phyloP scores from a whole-genome alignment of 805 yeast species.

The Millerago galiae region DNA sequence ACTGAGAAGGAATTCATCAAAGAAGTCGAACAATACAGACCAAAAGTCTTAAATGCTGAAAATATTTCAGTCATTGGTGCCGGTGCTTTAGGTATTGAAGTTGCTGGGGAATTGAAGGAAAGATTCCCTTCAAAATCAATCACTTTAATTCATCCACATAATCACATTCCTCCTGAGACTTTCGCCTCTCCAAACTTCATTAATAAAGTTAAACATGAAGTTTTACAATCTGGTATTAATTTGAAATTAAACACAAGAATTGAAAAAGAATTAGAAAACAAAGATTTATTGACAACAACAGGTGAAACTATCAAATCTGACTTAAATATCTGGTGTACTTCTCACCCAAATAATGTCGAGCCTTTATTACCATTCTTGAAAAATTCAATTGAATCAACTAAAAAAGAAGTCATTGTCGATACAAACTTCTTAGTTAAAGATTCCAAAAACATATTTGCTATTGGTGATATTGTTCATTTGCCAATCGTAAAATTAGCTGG shows the following conservation, averaged over 20 bases:
- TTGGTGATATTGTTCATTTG: constrained; percentile 31
- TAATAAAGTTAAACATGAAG: constrained; percentile 4
- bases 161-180: constrained; percentile 34
- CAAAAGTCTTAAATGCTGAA: constrained; percentile 28
- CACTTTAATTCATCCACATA: constrained; percentile 36
- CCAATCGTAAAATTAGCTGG: constrained; percentile 22
- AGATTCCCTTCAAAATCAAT: constrained; percentile 32
- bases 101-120: constrained; percentile 40
- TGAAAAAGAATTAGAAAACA: constrained; percentile 20
- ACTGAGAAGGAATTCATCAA: constrained; percentile 29
- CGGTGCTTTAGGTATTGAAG: constrained; percentile 47
- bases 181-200: constrained; percentile 19
- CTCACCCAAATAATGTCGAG: constrained; percentile 29
- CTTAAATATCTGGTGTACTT: constrained; percentile 32
- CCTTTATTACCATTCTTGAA: constrained; percentile 21
- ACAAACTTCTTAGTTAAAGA: constrained; percentile 21
- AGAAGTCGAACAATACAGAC: constrained; percentile 35
- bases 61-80: constrained; percentile 44
- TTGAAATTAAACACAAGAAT: constrained; percentile 28
- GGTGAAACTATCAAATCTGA: constrained; percentile 26
- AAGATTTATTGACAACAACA: constrained; percentile 18
- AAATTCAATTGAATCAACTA: constrained; percentile 18
- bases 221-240: constrained; percentile 20
- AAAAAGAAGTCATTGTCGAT: constrained; percentile 21
- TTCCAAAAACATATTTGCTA: constrained; percentile 27